phyloP scores from a whole-genome alignment of 2,329 filamentous ascomycete genomes.

The Pseudopyrenochaeta lycopersici region DNA sequence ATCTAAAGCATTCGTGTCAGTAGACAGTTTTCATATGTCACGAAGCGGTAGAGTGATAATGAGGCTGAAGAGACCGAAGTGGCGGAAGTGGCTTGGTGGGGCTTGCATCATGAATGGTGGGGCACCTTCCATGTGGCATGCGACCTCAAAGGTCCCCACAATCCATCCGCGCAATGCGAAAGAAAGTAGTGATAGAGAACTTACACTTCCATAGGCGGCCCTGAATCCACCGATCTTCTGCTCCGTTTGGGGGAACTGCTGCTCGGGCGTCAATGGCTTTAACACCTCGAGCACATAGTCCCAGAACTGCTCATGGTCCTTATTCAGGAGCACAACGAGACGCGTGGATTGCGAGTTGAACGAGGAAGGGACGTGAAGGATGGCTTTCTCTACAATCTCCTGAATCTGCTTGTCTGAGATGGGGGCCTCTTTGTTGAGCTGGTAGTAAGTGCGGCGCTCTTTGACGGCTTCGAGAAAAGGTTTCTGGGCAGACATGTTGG shows the following conservation, averaged over 20 bases:
- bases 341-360: conserved; percentile 93
- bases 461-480: conserved; percentile 71
- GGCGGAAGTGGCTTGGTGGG: conserved; percentile 13
- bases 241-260: conserved; percentile 66
- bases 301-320: conserved; percentile 90
- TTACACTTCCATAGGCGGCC: conserved; percentile 77
- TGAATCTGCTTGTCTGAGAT: conserved; percentile 67
- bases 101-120: conserved; percentile 25
- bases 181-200: conserved; percentile 45
- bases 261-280: conserved; percentile 73
- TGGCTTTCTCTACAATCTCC: conserved; percentile 67
- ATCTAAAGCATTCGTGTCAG: conserved; percentile 56
- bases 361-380: conserved; percentile 76
- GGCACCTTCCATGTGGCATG: conserved; percentile 9
- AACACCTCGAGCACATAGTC: conserved; percentile 72
- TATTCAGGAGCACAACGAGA: conserved; percentile 78
- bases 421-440: conserved; percentile 70
- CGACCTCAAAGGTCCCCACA: background rate
- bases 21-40: conserved; percentile 4
- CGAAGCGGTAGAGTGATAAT: background rate
- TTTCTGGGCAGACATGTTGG: conserved; percentile 50
- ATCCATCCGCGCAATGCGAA: background rate
- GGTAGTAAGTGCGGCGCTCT: conserved; percentile 74
- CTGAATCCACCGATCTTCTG: conserved; percentile 68
- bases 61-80: background rate